These are phyloP conservation scores for Podospora sp. DNA, from an alignment of 495 filamentous ascomycete genomes.

Conservation along the genomic window DNA sequence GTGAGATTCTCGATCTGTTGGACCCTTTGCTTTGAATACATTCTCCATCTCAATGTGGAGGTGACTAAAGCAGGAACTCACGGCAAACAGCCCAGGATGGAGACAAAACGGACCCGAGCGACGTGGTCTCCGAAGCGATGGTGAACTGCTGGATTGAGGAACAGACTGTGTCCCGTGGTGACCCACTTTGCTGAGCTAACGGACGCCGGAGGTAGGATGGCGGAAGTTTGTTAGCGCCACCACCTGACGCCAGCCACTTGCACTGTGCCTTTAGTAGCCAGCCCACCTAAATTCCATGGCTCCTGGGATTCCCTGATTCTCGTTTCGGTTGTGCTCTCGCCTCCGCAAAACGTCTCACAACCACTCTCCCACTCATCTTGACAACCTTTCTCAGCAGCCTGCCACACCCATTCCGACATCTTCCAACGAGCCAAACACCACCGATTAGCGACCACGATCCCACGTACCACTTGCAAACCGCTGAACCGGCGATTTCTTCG, in stretches of 20 bases:
- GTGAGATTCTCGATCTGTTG: background rate
- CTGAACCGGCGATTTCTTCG: slow-evolving; percentile 5
- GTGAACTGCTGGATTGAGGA: background rate
- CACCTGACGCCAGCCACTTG: background rate
- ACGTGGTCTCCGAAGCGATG: slow-evolving; percentile 3
- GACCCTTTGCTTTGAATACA: background rate
- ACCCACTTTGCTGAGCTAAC: background rate
- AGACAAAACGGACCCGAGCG: background rate
- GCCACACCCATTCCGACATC: background rate
- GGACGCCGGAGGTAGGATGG: background rate
- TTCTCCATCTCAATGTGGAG: background rate
- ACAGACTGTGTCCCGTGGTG: background rate
- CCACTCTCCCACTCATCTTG: slow-evolving; percentile 20
- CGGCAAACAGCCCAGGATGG: background rate
- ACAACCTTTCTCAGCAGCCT: slow-evolving; percentile 28
- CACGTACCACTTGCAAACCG: background rate
- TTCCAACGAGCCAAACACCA: slow-evolving; percentile 1
- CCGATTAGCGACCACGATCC: background rate
- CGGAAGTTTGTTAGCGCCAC: slow-evolving; percentile 4
- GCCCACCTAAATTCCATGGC: slow-evolving; percentile 29
- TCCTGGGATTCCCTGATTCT: slow-evolving; percentile 27
- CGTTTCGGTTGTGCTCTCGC: slow-evolving; percentile 34
- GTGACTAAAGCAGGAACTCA: background rate
- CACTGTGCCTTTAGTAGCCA: slow-evolving; percentile 18
- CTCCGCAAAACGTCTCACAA: slow-evolving; percentile 37